These are phyloP conservation scores for Blastobotrys proliferans DNA, from an alignment of 1,139 yeast genomes.

Conservation along the genomic window DNA sequence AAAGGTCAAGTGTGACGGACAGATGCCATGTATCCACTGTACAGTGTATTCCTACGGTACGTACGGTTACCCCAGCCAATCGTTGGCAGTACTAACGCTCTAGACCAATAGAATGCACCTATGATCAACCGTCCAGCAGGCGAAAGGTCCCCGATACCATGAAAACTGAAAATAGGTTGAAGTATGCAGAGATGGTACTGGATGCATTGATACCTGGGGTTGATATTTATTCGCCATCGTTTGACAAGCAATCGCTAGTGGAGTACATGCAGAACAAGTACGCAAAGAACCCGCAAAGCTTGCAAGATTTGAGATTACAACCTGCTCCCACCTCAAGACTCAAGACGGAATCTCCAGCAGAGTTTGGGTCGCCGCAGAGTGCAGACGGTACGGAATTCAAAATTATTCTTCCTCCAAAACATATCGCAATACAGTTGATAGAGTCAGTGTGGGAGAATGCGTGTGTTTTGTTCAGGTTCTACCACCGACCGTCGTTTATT, in stretches of 20 bases:
- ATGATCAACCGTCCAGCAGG: constrained; percentile 70
- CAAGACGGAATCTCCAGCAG: neutral
- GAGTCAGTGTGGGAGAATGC: constrained; percentile 82
- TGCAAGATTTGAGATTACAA: constrained; percentile 2
- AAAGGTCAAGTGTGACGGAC: constrained; percentile 86
- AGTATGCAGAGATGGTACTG: constrained; percentile 37
- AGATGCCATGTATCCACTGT: constrained; percentile 82
- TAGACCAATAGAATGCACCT: constrained; percentile 48
- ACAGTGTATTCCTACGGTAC: constrained; percentile 81
- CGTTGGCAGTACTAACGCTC: constrained; percentile 10
- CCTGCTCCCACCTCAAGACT: neutral
- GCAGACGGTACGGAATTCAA: constrained; percentile 37
- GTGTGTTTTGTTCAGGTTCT: constrained; percentile 77
- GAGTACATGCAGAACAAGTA: constrained; percentile 33
- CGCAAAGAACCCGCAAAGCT: neutral
- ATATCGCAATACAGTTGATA: constrained; percentile 64
- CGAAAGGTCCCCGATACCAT: constrained; percentile 41
- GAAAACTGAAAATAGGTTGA: constrained; percentile 36
- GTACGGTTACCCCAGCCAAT: too few relatives aligned
- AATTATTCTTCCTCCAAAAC: constrained; percentile 71
- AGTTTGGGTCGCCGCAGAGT: constrained; percentile 3
- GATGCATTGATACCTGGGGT: constrained; percentile 50
- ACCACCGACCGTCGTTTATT: constrained; percentile 76
- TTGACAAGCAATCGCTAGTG: constrained; percentile 36
- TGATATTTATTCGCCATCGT: constrained; percentile 46